Evolutionary conservation across 78 protist species (phyloP), one percentile per base, ranked within the genome.

Genomic region (Dictyostelium purpureum): DNA sequence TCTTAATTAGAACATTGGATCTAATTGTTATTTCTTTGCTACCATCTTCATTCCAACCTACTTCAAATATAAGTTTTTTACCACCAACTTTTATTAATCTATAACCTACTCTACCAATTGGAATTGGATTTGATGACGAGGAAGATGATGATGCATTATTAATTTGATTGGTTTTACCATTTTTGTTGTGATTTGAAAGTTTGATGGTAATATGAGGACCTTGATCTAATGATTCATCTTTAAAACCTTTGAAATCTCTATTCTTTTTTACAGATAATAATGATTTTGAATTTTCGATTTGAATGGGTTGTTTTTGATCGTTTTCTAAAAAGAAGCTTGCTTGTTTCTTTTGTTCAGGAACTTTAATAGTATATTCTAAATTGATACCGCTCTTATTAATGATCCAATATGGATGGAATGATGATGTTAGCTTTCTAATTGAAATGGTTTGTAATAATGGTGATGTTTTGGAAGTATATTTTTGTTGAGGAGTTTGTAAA

Each of bases 1-100:
- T 88, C 40, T 49, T 65, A 37, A 88, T 40, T 21, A 76, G 11
- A 26, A 73, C 63, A 67, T 61, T 43, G 4, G 93, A 88, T 37
- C 83, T 80, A 66, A 88, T 54, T 6, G 93, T 88, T 12, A 88
- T 79, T 3, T 61, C 75, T 40, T 88, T 88, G 31, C 76, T 73
- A 38, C 93, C 93, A 61, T 88, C 93, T 66, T 88, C 93, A 66
- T 88, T 88, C 93, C 93, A 88, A 66, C 88, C 87, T 40, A 89
- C 94, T 33, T 89, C 77, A 38, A 81, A 76, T 28, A 89, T 75
- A 9, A 89, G 28, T 33, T 56, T 21, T 67, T 37, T 45, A 24
- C 65, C 59, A 38, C 61, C 75, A 0, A 81, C 61, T 19, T 63
- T 12, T 19, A 82, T 42, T 10, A 43, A 37, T n/a, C 56, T 82